phyloP scores from a whole-genome alignment of 805 yeast species.

The Ogataea minuta region DNA sequence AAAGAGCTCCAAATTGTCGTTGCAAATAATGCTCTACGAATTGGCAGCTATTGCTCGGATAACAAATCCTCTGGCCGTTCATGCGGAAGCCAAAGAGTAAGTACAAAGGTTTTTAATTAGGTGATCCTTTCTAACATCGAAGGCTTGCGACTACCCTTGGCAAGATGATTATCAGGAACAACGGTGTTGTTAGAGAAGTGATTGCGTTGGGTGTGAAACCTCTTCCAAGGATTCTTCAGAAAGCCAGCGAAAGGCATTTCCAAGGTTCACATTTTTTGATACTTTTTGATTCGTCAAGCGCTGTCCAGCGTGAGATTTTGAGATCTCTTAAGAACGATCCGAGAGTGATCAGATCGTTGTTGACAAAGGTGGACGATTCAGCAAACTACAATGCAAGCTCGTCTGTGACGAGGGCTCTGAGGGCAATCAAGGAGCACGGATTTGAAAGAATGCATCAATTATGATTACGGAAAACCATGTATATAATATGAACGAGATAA shows the following conservation, averaged over 20 bases:
- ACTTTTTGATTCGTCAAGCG: conserved; percentile 82
- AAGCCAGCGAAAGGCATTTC: conserved; percentile 85
- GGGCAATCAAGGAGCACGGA: conserved; percentile 23
- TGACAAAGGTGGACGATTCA: conserved; percentile 60
- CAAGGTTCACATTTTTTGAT: conserved; percentile 86
- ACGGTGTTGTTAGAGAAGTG: conserved; percentile 90
- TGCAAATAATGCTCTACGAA: conserved; percentile 72
- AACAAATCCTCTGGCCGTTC: conserved; percentile 50
- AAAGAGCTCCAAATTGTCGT: background rate
- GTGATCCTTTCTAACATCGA: background rate
- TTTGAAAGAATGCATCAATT: conserved; percentile 16
- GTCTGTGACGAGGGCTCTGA: conserved; percentile 48
- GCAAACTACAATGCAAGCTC: conserved; percentile 54
- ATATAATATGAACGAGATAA: conserved; percentile 3
- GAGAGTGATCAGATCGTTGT: conserved; percentile 76
- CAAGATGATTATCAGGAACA: conserved; percentile 74
- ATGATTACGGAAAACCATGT: conserved; percentile 1
- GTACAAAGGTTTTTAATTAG: conserved; percentile 15
- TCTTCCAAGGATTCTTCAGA: conserved; percentile 77
- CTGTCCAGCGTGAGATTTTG: conserved; percentile 81
- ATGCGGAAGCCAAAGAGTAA: conserved; percentile 61
- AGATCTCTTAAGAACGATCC: conserved; percentile 85
- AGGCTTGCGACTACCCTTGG: conserved; percentile 60
- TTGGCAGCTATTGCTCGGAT: conserved; percentile 86
- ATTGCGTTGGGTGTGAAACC: conserved; percentile 75